Percentiles rank a stretch among this genome's conserved stretches.
These are phyloP conservation scores for Echium plantagineum DNA, from an alignment of 257 asterid species.

Conservation along the genomic window DNA sequence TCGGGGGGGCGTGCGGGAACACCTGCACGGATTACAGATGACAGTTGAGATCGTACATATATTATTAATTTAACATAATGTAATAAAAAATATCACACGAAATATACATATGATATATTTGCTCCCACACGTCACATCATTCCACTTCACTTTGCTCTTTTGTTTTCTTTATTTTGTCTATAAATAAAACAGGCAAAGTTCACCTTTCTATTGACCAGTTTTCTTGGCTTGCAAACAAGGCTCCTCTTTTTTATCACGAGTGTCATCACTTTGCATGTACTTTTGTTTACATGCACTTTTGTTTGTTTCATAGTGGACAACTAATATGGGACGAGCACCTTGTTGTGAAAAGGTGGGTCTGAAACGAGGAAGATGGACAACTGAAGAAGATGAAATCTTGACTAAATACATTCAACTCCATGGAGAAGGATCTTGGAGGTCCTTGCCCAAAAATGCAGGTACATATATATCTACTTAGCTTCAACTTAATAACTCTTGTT, in stretches of 20 bases:
- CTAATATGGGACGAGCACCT: slow-evolving; percentile 69
- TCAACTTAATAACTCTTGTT: not conserved
- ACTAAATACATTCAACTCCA: slow-evolving; percentile 42
- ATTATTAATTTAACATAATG: no score
- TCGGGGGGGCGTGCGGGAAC: no score
- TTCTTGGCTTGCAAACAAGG: slow-evolving; percentile 1
- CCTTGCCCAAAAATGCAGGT: slow-evolving; percentile 92
- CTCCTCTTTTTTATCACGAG: not conserved
- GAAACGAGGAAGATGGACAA: slow-evolving; percentile 77
- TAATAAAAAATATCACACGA: no score
- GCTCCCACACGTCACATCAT: not conserved
- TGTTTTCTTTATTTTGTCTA: not conserved
- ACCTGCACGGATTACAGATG: no score
- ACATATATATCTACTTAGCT: not conserved
- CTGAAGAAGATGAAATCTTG: slow-evolving; percentile 66
- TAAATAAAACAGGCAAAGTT: not conserved
- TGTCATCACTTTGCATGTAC: not conserved
- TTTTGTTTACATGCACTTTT: not conserved
- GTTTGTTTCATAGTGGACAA: not conserved
- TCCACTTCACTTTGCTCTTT: slow-evolving; percentile 2
- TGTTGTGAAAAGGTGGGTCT: slow-evolving; percentile 86
- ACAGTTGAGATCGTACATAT: no score
- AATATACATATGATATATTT: no score
- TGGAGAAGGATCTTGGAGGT: slow-evolving; percentile 92
- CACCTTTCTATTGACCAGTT: not conserved